phyloP scores from a whole-genome alignment of 352 stramenopile species.

The Globisporangium takayamanum region DNA sequence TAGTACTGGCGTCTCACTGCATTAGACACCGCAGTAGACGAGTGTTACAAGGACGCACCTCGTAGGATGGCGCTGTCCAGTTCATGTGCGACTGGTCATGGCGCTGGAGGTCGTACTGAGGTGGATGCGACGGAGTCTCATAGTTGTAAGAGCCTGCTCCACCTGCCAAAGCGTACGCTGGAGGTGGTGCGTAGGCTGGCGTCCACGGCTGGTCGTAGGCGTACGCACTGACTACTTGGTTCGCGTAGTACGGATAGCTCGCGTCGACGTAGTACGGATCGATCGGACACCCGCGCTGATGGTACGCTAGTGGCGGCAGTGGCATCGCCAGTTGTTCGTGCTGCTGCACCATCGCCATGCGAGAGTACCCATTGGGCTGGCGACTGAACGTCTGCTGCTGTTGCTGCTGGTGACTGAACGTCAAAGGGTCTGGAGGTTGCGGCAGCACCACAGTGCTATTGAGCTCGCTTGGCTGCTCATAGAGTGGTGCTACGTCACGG shows the following conservation, averaged over 20 bases:
- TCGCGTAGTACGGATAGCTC: slow-evolving; percentile 4
- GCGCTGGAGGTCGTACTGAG: background rate
- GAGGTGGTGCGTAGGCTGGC: background rate
- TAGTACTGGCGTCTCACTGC: background rate
- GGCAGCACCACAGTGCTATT: background rate
- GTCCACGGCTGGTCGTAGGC: slow-evolving; percentile 7
- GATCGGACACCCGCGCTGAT: slow-evolving; percentile 13
- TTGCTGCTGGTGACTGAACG: background rate
- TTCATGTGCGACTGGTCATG: background rate
- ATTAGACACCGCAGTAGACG: background rate
- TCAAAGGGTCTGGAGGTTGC: background rate
- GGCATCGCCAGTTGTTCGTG: background rate
- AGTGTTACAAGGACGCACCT: slow-evolving; percentile 3
- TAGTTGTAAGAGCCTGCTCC: background rate
- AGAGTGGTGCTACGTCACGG: background rate
- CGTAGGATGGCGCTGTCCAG: slow-evolving; percentile 4
- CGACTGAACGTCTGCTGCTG: background rate
- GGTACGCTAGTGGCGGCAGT: background rate
- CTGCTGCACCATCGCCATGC: background rate
- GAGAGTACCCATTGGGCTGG: background rate
- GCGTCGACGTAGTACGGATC: slow-evolving; percentile 10
- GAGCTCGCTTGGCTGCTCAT: background rate
- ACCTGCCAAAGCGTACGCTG: background rate
- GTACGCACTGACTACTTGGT: slow-evolving; percentile 1
- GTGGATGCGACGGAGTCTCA: background rate